These are phyloP conservation scores for Crithidia fasciculata DNA, from an alignment of 208 protist species.

Conservation along the genomic window DNA sequence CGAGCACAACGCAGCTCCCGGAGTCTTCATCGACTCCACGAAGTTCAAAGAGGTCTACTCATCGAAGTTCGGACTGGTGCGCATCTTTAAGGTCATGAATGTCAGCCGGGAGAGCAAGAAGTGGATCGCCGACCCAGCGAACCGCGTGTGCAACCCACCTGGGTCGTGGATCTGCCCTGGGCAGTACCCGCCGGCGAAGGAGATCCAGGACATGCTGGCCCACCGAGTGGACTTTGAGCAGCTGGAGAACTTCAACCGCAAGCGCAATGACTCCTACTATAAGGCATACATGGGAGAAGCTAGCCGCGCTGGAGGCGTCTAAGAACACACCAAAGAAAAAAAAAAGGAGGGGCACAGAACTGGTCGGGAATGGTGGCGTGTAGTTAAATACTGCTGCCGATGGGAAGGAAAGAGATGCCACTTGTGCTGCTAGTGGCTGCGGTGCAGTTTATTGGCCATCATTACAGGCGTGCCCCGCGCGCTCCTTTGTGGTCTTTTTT, in stretches of 20 bases:
- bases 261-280: conserved; percentile 47
- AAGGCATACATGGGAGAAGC: conserved; percentile 40
- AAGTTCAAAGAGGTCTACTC: conserved; percentile 92
- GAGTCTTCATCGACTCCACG: conserved; percentile 18
- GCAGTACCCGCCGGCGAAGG: conserved; percentile 76
- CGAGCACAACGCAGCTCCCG: conserved; percentile 2
- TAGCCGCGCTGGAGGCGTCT: too few species aligned
- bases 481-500: too few species aligned
- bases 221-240: conserved; percentile 60
- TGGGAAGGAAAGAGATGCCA: too few species aligned
- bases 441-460: too few species aligned
- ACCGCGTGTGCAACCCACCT: conserved; percentile 57
- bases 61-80: conserved; percentile 95
- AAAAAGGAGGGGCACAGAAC: too few species aligned
- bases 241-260: conserved; percentile 58
- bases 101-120: conserved; percentile 66
- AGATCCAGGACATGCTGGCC: conserved; percentile 68
- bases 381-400: too few species aligned
- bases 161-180: conserved; percentile 73
- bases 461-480: too few species aligned
- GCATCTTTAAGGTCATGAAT: conserved; percentile 97
- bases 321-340: too few species aligned
- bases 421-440: too few species aligned
- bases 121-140: conserved; percentile 63
- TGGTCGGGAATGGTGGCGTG: too few species aligned